Evolutionary conservation across 2,329 filamentous ascomycete genomes (phyloP), one percentile per base, ranked within the genome.

Genomic region (Penicillium concentricum): DNA sequence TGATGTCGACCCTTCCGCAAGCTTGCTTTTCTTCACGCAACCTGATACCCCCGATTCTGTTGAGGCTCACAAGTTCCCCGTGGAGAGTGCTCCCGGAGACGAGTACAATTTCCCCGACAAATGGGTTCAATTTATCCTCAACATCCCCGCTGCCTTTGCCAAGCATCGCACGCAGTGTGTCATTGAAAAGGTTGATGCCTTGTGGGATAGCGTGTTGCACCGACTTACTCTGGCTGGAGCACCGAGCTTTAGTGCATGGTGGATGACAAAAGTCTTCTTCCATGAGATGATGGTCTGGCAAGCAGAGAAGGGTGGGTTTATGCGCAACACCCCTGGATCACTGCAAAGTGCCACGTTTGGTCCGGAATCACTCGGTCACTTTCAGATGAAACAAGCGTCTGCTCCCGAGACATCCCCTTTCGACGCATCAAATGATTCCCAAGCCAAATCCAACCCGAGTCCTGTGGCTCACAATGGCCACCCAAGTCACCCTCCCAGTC

Each of bases 201-300:
- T 79, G 32, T 79, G 76, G 76, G 74, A 76, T 46, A 72, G 69
- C 47, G 70, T 79, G 24, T 70, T 79, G 44, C 77, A 72, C 53
- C 74, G 77, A 26, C 65, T 79, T 30, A 78, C 77, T 5, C 64
- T 78, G 28, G 73, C 72, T 45, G 77, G 76, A 12, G 77, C 77
- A 7, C 72, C 75, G 45, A 79, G 77, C 57, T 79, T 79, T 58
- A 78, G 77, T 61, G 75, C 76, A 6, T 79, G 77, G 77, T 79
- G 77, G 77, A 90, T 97, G 56, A 92, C 92, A 4, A 96, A 97
- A 72, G 92, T 93, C 56, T 97, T 93, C 82, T 84, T 97, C 51
- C 92, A 97, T 69, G 93, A 97, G 76, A 95, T 96, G 90, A 86
- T 92, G 48, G 83, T 89, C 56, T 97, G 95, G 82, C 81, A 96